phyloP scores from a whole-genome alignment of 768 basidiomycete species.

The Cystobasidium ongulense region DNA sequence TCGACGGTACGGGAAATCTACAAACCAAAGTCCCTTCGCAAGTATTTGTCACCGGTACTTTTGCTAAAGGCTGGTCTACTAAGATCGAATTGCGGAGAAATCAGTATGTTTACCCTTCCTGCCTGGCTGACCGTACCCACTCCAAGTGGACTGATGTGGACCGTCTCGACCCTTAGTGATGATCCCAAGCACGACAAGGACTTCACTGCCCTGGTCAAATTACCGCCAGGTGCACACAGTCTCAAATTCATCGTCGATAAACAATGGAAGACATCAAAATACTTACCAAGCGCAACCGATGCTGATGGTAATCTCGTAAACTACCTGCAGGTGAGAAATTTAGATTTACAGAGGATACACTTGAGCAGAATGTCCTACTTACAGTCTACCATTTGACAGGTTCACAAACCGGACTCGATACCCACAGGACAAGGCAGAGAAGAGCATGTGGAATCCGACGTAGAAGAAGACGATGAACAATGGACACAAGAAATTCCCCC shows the following conservation, averaged over 20 bases:
- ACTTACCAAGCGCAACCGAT: conserved; percentile 78
- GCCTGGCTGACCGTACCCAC: not conserved
- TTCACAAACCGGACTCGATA: conserved; percentile 8
- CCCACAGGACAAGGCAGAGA: not conserved
- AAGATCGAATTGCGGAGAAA: conserved; percentile 42
- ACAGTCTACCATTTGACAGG: not conserved
- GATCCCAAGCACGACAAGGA: conserved; percentile 31
- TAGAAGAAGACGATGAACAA: not conserved
- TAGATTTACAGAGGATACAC: not conserved
- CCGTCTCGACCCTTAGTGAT: not conserved
- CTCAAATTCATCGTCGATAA: conserved; percentile 92
- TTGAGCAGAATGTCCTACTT: not conserved
- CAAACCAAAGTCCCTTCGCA: conserved; percentile 33
- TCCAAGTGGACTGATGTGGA: no score
- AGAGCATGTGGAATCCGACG: not conserved
- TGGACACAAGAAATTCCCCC: conserved; percentile 26
- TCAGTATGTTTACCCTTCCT: conserved; percentile 30
- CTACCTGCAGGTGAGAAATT: conserved; percentile 64
- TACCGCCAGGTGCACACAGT: conserved; percentile 84
- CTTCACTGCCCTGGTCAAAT: conserved; percentile 44
- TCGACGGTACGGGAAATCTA: conserved; percentile 6
- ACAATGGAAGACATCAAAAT: conserved; percentile 58
- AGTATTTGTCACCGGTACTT: conserved; percentile 42
- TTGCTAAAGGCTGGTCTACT: conserved; percentile 42
- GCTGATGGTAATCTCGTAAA: conserved; percentile 83